Evolutionary conservation across 352 stramenopile species (phyloP), one percentile per base, ranked within the genome.

Genomic region (Pythium aristosporum): DNA sequence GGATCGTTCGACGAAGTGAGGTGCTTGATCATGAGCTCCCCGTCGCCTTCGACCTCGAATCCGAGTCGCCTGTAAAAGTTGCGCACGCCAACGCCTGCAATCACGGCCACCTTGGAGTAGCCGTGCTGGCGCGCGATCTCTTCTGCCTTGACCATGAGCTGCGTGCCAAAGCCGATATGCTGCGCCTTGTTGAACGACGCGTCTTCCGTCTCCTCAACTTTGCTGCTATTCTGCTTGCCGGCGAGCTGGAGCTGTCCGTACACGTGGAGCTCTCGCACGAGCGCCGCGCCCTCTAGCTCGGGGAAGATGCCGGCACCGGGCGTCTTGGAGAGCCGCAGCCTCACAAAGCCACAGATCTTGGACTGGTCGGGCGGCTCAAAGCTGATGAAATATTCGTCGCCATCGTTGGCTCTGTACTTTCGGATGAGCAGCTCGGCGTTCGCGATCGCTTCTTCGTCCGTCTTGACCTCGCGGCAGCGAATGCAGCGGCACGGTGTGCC

Each of bases 311-410:
- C 79, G 16, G 71, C 86, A 52, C 86, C 88, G 21, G 86, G 68
- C 3, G 76, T 82, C 36, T 73, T 36, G 10, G 83, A 92, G 6
- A 98, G 67, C 32, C 92, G 88, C 43, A 98, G 73, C 2, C 91
- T 80, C 20, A 85, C 74, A 71, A 98, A 98, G 4, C 89, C 92
- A 60, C 93, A 97, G 59, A 98, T 96, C 59, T 92, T 96, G 34
- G 80, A 82, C 36, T 85, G 68, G 58, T 98, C 90, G 0, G 85
- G 82, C 18, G 90, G 92, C 73, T 98, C 92, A 43, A 96, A 98
- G 66, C 83, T 96, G 36, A 98, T 80, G 63, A 98, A 98, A 63
- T 94, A 96, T 69, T 98, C 92, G 36, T 84, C 71, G 5, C 87
- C 92, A 16, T 88, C 85, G 53, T 95, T 96, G 4, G 89, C 90